Base-by-base conservation (phyloP, 2,329 filamentous ascomycete species). In the Boeremia lycopersici region DNA sequence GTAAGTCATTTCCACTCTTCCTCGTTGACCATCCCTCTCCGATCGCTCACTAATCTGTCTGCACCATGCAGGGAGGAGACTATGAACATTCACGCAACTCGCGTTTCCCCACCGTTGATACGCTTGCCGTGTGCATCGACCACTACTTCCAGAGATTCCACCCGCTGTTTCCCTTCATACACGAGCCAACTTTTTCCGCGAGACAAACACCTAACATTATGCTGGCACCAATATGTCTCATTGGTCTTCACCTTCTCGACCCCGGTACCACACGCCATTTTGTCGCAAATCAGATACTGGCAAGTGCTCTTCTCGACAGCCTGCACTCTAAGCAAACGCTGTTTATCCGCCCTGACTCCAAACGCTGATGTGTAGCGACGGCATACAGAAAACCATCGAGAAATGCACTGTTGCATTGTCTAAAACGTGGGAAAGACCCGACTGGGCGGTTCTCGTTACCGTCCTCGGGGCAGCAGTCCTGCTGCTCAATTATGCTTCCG, bases 101-200 rank as follows among this genome's bases (percentile, higher is more conserved):
- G 36, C 36, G 36, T 23, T 43, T 43, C 29, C 40, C 40, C 12
- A 30, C 40, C 8, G 40, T 31, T 9, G 40, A 43, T 26, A 43
- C 29, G 26, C 40, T 43, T 31, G 40, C 26, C 28, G 29, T 43
- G 40, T 29, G 40, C 15, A 30, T 43, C n/a, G 40, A 43, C n/a
- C 40, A 17, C 40, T 43, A 43, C 29, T 43, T 43, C 40, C 40
- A 31, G n/a, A 29, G 26, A 17, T 43, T 43, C 11, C 40, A 43
- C 26, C 40, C 26, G 6, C 17, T 43, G 26, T 31, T 43, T 4
- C 40, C 40, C 26, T 43, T 43, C 12, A 23, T 43, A 31, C 40
- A 43, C 29, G 26, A 43, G 29, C 40, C 40, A 10, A 43, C 40
- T 23, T 43, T 43, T 9, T 29, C 26, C 28, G 40, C 40, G 25